Evolutionary conservation across 2,329 filamentous ascomycete genomes (phyloP).

Genomic region (Penicillium sp.): DNA sequence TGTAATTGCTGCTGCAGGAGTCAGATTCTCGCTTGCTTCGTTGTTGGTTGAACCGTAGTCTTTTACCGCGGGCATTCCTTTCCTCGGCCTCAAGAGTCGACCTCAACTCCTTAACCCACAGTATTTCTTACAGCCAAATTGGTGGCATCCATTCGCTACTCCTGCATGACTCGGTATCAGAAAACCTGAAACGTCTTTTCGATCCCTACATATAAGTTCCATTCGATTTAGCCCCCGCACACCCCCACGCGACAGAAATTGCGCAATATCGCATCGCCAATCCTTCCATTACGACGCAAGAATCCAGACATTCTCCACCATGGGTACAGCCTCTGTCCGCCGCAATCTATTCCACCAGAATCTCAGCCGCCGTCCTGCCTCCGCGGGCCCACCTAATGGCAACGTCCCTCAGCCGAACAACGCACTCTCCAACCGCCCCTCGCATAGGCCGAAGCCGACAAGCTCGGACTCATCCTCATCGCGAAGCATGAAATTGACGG

Average conservation of each 20-base stretch:
- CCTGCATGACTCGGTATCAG: background rate
- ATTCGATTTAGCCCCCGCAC: background rate
- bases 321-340: slow-evolving; percentile 39
- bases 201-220: background rate
- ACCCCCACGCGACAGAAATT: background rate
- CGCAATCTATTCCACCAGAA: slow-evolving; percentile 47
- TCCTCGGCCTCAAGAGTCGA: background rate
- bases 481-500: slow-evolving; percentile 21
- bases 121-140: background rate
- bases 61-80: background rate
- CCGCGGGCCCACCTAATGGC: slow-evolving; percentile 26
- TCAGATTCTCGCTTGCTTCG: background rate
- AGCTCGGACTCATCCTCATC: slow-evolving; percentile 22
- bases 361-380: slow-evolving; percentile 42
- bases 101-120: background rate
- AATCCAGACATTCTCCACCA: slow-evolving; percentile 5
- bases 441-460: slow-evolving; percentile 22
- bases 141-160: background rate
- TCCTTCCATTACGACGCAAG: background rate
- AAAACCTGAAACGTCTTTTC: background rate
- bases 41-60: background rate
- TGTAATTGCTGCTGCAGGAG: background rate
- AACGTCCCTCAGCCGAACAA: slow-evolving; percentile 14
- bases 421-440: slow-evolving; percentile 22
- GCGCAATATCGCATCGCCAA: background rate